Evolutionary conservation across 495 filamentous ascomycete species (phyloP), one percentile per base, ranked within the genome.

Genomic region (Lichina pygmaea): DNA sequence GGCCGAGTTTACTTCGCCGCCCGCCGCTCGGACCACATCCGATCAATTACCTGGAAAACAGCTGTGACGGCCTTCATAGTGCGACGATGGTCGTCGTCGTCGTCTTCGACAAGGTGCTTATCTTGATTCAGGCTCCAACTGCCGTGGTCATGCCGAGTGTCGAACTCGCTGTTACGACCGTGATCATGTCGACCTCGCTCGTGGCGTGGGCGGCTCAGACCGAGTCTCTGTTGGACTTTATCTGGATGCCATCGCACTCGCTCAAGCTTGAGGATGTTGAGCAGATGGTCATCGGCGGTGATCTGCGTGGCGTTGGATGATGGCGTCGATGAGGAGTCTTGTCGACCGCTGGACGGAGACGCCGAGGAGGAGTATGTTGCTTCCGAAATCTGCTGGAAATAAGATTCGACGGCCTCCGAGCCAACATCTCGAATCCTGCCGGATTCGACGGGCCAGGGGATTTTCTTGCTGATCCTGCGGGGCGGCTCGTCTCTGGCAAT

Each of bases 181-280:
- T 68, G 66, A 47, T 67, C 58, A 0, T 67, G 72, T 24, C 24
- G 24, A 24, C 24, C 24, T 24, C 24, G 24, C 4, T 24, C 24
- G 24, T 24, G 24, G 24, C 24, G 24, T 24, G 24, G 1, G 24
- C 24, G 24, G 24, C 24, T 24, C 24, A 24, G 24, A 2, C 83
- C 81, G 52, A 86, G 74, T 42, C 75, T 71, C 61, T 95, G 91
- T 65, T 92, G 83, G 33, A 95, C 79, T 66, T 95, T 99, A 60
- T 99, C 89, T 8, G 89, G 89, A 69, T 99, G 89, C 89, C 89
- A 99, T 8, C 84, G 63, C 8, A 95, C 73, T 36, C 89, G 70
- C 62, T 99, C 89, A 13, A 68, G 57, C 60, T 93, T 95, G 36
- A 99, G 61, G 31, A 71, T 63, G 13, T 66, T 63, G 41, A 68